Conservation (phyloP, 805 yeast genomes). For the Sugiyamaella floridensis region DNA sequence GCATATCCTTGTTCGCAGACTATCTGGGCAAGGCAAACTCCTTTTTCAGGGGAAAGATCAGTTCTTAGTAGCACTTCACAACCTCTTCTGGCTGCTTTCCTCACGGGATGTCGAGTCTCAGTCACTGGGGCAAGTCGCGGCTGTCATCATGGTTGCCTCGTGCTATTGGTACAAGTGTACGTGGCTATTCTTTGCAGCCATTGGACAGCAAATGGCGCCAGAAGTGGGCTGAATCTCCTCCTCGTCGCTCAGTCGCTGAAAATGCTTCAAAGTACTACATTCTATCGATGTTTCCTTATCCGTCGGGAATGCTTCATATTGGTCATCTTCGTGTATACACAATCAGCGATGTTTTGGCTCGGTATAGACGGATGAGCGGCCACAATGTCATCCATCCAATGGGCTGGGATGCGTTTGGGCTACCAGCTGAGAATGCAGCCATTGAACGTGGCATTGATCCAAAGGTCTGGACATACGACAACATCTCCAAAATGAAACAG, state of each 20-base stretch:
- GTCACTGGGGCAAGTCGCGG: too few species aligned
- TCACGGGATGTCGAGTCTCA: too few species aligned
- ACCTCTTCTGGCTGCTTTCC: too few species aligned
- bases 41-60: too few species aligned
- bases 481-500: constrained; percentile 77
- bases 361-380: constrained; percentile 74
- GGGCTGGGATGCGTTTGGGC: constrained; percentile 99
- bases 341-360: constrained; percentile 73
- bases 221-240: constrained; percentile 22
- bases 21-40: too few species aligned
- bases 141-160: neutral
- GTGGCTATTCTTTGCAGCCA: neutral
- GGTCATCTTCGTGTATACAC: constrained; percentile 94
- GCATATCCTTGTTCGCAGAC: too few species aligned
- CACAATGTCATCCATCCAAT: constrained; percentile 82
- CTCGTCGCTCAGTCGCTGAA: constrained; percentile 4
- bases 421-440: constrained; percentile 98
- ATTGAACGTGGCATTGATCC: constrained; percentile 78
- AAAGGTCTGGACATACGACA: constrained; percentile 69
- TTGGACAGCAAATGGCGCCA: constrained; percentile 29
- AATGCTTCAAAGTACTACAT: constrained; percentile 42
- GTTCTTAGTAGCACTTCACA: too few species aligned
- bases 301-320: constrained; percentile 87
- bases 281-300: constrained; percentile 91
- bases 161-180: neutral